Evolutionary conservation across 1,139 yeast genomes (phyloP), one percentile per base, ranked within the genome.

Genomic region (Arxiozyma bovina): DNA sequence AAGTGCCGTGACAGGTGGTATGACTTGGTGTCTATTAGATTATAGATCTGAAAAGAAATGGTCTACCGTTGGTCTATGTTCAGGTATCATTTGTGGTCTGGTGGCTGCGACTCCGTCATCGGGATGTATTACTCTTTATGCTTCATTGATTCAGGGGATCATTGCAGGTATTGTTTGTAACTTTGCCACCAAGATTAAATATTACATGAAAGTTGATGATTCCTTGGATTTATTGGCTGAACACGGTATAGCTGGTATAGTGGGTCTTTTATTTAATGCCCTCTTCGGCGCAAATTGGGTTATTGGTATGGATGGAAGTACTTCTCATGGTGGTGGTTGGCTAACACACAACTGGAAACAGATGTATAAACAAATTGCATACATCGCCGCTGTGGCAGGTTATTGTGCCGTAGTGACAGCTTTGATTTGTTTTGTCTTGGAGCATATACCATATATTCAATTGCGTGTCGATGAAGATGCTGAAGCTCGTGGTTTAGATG

Each of bases 71-170:
- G 98, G 96, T 15, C 78, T 88, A 50, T 91, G 98, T 72, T 90
- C 97, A 1, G 99, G 99, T 53, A 81, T 90, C 60, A 90, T 93
- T 67, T 89, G 96, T 7, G 98, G 98, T 1, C 79, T 91, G 40
- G 98, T 91, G 20, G 97, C 97, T 2, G 97, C 97, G 4, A 91
- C 98, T 1, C 98, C 99, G 21, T 81, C 94, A 21, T 85, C 96
- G 17, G 98, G 98, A 27, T 77, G 83, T 68, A 88, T 93, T 58
- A 93, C 98, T 1, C 74, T 90, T 55, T 93, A 96, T 87, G 97
- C 93, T 1, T 86, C 96, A 1, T 87, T 90, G 11, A 77, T 90
- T 40, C 80, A 91, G 59, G 98, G 98, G 4, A 76, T 88, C 40
- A 79, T 81, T 1, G 77, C 97, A 0, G 96, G 96, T 41, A 72